phyloP scores from a whole-genome alignment of 306 rosid genomes.

The Lotus japonicus region DNA sequence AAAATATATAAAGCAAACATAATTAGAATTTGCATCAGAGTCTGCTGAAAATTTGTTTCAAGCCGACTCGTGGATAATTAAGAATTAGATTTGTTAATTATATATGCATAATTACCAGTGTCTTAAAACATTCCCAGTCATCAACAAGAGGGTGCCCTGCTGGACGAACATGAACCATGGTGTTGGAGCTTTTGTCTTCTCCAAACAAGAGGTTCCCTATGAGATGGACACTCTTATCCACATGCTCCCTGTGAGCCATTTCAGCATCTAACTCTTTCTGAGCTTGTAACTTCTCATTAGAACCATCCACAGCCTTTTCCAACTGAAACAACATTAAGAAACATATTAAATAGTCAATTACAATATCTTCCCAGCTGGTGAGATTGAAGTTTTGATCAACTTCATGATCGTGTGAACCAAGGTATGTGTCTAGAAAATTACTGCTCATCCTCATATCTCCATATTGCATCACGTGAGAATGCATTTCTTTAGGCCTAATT shows the following conservation, averaged over 20 bases:
- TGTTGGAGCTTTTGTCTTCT: conserved; percentile 1
- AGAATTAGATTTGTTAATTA: not conserved
- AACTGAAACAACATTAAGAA: conserved; percentile 20
- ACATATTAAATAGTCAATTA: too few species aligned
- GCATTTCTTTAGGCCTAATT: too few species aligned
- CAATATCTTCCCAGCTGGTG: too few species aligned
- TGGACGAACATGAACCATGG: conserved; percentile 32
- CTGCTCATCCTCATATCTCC: conserved; percentile 28
- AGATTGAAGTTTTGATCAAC: not conserved
- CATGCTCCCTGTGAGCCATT: conserved; percentile 26
- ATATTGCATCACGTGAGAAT: conserved; percentile 56
- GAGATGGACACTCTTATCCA: conserved; percentile 24
- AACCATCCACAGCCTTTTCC: conserved; percentile 33
- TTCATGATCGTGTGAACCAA: conserved; percentile 25
- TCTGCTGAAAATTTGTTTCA: too few species aligned
- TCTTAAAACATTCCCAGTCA: conserved; percentile 61
- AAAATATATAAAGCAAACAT: not conserved
- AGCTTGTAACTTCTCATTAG: conserved; percentile 30
- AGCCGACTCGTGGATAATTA: too few species aligned
- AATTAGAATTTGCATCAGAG: too few species aligned
- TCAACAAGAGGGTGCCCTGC: conserved; percentile 48
- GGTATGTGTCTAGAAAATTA: conserved; percentile 23
- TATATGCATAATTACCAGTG: conserved; percentile 30
- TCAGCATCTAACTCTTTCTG: conserved; percentile 25
- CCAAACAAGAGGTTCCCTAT: conserved; percentile 47